Conservation (phyloP, 768 basidiomycete genomes). For the Paxillus rubicundulus region DNA sequence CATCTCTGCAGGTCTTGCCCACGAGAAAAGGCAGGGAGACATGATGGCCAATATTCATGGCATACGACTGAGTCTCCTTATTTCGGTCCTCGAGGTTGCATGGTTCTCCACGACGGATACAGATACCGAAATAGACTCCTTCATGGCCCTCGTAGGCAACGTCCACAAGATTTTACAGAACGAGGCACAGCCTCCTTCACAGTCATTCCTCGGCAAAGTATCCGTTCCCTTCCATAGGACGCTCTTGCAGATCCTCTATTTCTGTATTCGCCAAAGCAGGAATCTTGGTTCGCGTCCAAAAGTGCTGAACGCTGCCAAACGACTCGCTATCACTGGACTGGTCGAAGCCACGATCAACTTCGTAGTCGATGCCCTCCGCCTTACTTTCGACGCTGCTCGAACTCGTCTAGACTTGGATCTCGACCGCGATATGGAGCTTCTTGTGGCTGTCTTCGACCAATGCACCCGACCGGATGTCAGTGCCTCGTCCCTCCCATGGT, state of each 20-base stretch:
- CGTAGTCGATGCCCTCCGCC: conserved; percentile 63
- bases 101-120: conserved; percentile 68
- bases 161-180: conserved; percentile 67
- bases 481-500: conserved; percentile 71
- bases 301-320: conserved; percentile 55
- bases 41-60: conserved; percentile 84
- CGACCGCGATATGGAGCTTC: conserved; percentile 77
- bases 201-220: conserved; percentile 65
- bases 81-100: conserved; percentile 74
- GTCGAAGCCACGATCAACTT: conserved; percentile 63
- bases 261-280: conserved; percentile 64
- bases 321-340: conserved; percentile 55
- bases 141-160: conserved; percentile 60
- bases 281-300: conserved; percentile 48
- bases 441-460: conserved; percentile 82
- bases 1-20: conserved; percentile 63
- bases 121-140: conserved; percentile 51
- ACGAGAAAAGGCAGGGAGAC: conserved; percentile 71
- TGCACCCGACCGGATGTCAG: conserved; percentile 68
- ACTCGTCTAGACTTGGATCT: conserved; percentile 57
- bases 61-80: conserved; percentile 67
- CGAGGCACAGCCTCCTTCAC: conserved; percentile 68
- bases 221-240: conserved; percentile 74
- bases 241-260: conserved; percentile 78
- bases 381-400: conserved; percentile 64